Evolutionary conservation across 345 rosid genomes (phyloP).

Genomic region (Toxicodendron radicans): DNA sequence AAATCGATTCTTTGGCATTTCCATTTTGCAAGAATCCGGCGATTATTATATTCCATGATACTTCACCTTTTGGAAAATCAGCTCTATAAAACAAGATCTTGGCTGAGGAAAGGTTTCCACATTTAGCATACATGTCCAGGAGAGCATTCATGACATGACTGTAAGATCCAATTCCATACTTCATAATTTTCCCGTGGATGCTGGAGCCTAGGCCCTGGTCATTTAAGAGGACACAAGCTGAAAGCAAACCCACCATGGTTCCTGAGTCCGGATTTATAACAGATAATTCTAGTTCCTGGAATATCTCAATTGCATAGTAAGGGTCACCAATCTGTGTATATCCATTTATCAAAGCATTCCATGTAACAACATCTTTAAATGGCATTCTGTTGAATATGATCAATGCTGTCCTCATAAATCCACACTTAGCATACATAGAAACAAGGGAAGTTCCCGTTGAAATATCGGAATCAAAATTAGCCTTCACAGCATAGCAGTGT

Average conservation of each 20-base stretch:
- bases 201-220: conserved; percentile 46
- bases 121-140: conserved; percentile 58
- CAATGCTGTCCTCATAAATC: conserved; percentile 38
- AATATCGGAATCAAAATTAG: conserved; percentile 40
- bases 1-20: conserved; percentile 50
- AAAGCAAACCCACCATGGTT: conserved; percentile 58
- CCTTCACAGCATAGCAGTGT: conserved; percentile 55
- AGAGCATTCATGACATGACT: conserved; percentile 50
- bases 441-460: conserved; percentile 47
- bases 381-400: conserved; percentile 43
- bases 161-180: conserved; percentile 50
- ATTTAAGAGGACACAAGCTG: conserved; percentile 40
- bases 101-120: conserved; percentile 45
- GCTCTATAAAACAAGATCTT: conserved; percentile 39
- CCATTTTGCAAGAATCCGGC: conserved; percentile 52
- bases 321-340: conserved; percentile 44
- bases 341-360: conserved; percentile 61
- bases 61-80: conserved; percentile 37
- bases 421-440: conserved; percentile 60
- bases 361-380: conserved; percentile 51
- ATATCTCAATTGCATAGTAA: conserved; percentile 36
- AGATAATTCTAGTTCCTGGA: conserved; percentile 37
- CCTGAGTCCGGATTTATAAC: conserved; percentile 44
- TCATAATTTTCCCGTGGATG: conserved; percentile 40
- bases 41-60: conserved; percentile 67